Conservation (phyloP, 352 stramenopile genomes). For the Saprolegnia diclina region DNA sequence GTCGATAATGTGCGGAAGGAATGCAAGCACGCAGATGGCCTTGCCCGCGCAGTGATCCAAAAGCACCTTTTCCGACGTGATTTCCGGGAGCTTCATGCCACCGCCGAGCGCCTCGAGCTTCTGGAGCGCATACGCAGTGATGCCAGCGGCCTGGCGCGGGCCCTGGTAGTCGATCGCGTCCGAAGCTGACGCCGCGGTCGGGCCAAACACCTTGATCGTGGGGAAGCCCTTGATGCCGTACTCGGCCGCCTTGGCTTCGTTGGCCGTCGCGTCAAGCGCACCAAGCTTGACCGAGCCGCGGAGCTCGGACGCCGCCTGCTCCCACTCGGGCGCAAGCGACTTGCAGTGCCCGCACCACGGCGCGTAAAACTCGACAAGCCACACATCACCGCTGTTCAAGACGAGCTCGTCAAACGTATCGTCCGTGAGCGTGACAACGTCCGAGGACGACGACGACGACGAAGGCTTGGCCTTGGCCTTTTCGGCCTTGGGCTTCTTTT, state of each 20-base stretch:
- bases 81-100: slow-evolving; percentile 73
- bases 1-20: slow-evolving; percentile 88
- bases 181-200: slow-evolving; percentile 42
- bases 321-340: slow-evolving; percentile 86
- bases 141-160: slow-evolving; percentile 71
- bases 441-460: slow-evolving; percentile 31
- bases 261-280: slow-evolving; percentile 89
- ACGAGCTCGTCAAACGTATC: slow-evolving; percentile 89
- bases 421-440: slow-evolving; percentile 87
- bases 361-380: slow-evolving; percentile 90
- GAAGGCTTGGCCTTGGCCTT: slow-evolving; percentile 41
- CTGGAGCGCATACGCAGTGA: slow-evolving; percentile 70
- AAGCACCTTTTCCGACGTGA: slow-evolving; percentile 57
- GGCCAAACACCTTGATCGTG: slow-evolving; percentile 93
- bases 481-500: slow-evolving; percentile 29
- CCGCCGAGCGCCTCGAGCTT: slow-evolving; percentile 66
- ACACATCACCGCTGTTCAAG: slow-evolving; percentile 85
- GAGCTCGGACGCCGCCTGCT: slow-evolving; percentile 82
- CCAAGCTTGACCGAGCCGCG: slow-evolving; percentile 86
- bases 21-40: slow-evolving; percentile 83
- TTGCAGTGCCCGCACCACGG: slow-evolving; percentile 93
- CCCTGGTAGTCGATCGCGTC: slow-evolving; percentile 85
- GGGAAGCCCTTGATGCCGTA: slow-evolving; percentile 92
- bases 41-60: slow-evolving; percentile 81
- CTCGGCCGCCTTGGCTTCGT: slow-evolving; percentile 83